Base-by-base conservation (phyloP, 805 yeast genomes). In the Ogataea angusta region DNA sequence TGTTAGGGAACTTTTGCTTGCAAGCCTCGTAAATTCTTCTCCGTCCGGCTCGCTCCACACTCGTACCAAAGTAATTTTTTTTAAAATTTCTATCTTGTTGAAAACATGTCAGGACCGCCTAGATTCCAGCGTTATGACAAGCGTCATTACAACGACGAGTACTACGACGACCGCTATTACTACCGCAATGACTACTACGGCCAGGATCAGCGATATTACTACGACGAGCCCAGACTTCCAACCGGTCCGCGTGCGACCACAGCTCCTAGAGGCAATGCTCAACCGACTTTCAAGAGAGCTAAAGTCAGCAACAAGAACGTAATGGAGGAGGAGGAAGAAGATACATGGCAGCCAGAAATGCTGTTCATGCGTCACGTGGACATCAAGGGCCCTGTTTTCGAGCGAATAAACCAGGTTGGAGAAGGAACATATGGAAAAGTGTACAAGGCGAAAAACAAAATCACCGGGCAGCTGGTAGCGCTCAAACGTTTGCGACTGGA, bases 401-500 rank as follows among this genome's bases (percentile, higher is more conserved):
- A 82, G 48, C 69, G 90, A 40, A 77, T 86, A 1, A 73, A 77
- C 29, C 98, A 93, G 58, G 98, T 93, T 5, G 99, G 99, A n/a
- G 98, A 93, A 64, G 99, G 99, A 8, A 93, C 98, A 0, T 93
- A 93, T 61, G 99, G 99, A 14, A 89, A 87, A 59, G 99, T 93
- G 15, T 89, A 85, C 67, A 88, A 89, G 57, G 96, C 96, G 0
- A 70, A 69, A 35, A 89, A 93, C 59, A 64, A 66, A 12, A 67
- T 76, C 5, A 86, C 96, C 0, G 72, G 76, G 2, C 79, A 76
- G 43, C 66, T 74, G 49, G 93, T 89, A n/a, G 99, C 99, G 1
- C 68, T 93, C 56, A 93, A 93, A 59, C 75, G 82, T 50, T 69
- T 93, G 32, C 66, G 97, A 46, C 71, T 93, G 54, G 97, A 93